Percentiles rank a stretch among this genome's conserved stretches.
Evolutionary conservation across 73 alveolate species (phyloP).

Genomic region (Paramecium sexaurelia): DNA sequence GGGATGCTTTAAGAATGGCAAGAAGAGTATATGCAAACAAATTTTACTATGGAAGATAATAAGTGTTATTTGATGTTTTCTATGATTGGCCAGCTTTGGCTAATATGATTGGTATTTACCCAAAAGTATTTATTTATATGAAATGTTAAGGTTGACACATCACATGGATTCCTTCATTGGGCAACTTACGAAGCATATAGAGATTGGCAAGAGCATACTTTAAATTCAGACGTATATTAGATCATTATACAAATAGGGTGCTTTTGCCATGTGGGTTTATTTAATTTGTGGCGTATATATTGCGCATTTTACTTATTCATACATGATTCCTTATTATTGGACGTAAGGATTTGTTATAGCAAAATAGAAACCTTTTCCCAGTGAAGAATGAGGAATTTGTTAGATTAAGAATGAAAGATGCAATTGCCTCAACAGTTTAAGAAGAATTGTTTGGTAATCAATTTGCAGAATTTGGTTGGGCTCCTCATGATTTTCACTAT

Average conservation of each 20-base stretch:
- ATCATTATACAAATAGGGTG: constrained; percentile 33
- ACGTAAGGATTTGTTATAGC: background rate
- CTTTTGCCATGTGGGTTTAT: constrained; percentile 67
- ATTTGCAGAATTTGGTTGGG: constrained; percentile 66
- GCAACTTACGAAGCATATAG: constrained; percentile 66
- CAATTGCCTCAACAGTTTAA: constrained; percentile 63
- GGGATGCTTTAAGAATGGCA: constrained; percentile 60
- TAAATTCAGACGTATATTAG: constrained; percentile 56
- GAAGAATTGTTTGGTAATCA: constrained; percentile 68
- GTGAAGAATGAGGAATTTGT: constrained; percentile 64
- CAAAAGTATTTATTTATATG: constrained; percentile 30
- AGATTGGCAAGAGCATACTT: constrained; percentile 68
- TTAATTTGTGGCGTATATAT: constrained; percentile 52
- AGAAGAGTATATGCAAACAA: constrained; percentile 63
- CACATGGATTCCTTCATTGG: constrained; percentile 65
- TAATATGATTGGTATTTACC: constrained; percentile 68
- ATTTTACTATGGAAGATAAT: constrained; percentile 66
- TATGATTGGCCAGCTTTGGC: constrained; percentile 69
- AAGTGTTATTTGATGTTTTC: constrained; percentile 50
- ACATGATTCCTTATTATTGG: constrained; percentile 68
- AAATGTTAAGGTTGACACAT: constrained; percentile 48
- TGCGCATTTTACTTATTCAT: constrained; percentile 50
- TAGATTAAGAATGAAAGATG: constrained; percentile 69
- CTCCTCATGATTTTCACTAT: constrained; percentile 68
- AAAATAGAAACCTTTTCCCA: background rate